Conservation (phyloP, 1,139 yeast genomes). For the Insectozyma bohioensis region DNA sequence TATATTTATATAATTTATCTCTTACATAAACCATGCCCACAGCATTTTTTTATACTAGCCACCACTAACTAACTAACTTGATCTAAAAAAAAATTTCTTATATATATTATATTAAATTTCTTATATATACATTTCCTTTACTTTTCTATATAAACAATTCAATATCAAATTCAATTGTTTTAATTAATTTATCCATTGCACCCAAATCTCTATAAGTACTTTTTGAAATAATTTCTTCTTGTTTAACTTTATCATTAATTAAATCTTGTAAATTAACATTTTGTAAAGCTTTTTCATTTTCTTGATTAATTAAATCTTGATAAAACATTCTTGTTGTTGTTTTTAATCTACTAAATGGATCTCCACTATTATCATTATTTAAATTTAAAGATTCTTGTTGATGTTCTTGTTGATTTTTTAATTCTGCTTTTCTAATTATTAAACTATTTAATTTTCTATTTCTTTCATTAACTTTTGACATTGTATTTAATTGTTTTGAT, state of each 20-base stretch:
- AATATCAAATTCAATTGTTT: constrained; percentile 34
- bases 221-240: constrained; percentile 41
- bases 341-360: constrained; percentile 88
- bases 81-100: too few species aligned
- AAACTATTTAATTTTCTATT: constrained; percentile 80
- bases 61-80: too few species aligned
- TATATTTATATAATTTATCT: too few species aligned
- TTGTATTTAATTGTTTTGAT: constrained; percentile 24
- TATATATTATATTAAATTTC: too few species aligned
- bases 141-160: constrained; percentile 15
- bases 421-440: constrained; percentile 78
- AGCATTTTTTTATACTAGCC: too few species aligned
- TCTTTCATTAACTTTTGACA: constrained; percentile 72
- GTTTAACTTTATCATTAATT: constrained; percentile 37
- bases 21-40: too few species aligned
- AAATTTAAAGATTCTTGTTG: constrained; percentile 8
- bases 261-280: constrained; percentile 40
- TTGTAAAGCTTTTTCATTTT: constrained; percentile 44
- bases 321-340: constrained; percentile 86
- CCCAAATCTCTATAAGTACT: constrained; percentile 47
- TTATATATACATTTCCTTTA: too few species aligned
- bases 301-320: constrained; percentile 44
- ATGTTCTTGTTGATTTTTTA: constrained; percentile 52
- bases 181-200: constrained; percentile 42
- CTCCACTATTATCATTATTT: constrained; percentile 46